These are phyloP conservation scores for Xylaria grammica DNA, from an alignment of 495 filamentous ascomycete genomes.

Conservation along the genomic window DNA sequence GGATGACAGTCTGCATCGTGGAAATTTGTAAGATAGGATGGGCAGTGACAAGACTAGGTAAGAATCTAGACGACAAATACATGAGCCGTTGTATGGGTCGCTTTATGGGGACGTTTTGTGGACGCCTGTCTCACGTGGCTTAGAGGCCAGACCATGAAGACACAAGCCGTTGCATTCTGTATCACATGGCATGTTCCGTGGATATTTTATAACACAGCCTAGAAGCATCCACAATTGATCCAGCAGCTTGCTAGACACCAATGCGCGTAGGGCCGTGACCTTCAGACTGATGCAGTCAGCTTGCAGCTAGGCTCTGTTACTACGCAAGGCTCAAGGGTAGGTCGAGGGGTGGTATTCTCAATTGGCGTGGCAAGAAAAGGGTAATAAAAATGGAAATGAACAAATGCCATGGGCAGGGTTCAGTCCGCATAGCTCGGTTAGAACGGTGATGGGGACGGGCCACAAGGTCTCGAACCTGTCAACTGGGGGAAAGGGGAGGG, in stretches of 20 bases:
- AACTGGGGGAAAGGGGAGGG: neutral
- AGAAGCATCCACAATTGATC: neutral
- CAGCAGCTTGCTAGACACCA: constrained; percentile 6
- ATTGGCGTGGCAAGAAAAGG: constrained; percentile 2
- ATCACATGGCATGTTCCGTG: no score
- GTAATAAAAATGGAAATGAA: constrained; percentile 12
- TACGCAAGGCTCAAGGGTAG: neutral
- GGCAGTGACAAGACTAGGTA: neutral
- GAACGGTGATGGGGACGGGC: neutral
- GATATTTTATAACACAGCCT: neutral
- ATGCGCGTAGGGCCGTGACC: neutral
- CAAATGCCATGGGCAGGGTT: constrained; percentile 17
- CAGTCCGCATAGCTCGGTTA: neutral
- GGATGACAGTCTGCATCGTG: neutral
- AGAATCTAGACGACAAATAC: constrained; percentile 4
- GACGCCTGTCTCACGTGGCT: neutral
- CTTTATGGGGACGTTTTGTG: neutral
- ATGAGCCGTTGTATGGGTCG: no score
- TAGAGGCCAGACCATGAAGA: no score
- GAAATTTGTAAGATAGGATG: neutral
- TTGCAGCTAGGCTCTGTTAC: neutral
- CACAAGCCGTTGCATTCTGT: no score
- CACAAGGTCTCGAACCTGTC: constrained; percentile 14
- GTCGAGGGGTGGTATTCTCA: constrained; percentile 12
- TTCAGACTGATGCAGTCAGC: constrained; percentile 1